These are phyloP conservation scores for Beauveria asiatica DNA, from an alignment of 2,329 filamentous ascomycete genomes.

Conservation along the genomic window DNA sequence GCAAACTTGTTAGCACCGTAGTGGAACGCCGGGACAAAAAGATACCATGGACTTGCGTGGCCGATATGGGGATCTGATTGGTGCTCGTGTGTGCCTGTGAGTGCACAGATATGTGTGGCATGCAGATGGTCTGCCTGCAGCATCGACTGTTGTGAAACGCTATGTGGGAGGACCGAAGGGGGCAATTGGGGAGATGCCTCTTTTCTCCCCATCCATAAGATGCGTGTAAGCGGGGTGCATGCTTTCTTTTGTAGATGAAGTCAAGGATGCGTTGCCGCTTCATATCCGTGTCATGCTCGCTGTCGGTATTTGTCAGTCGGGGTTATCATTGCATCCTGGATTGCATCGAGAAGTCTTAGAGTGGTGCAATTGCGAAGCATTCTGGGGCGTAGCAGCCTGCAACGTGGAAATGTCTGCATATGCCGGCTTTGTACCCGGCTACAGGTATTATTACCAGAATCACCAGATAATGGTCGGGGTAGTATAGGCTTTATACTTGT, in stretches of 20 bases:
- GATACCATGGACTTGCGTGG: no score
- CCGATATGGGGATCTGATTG: not conserved
- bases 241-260: not conserved
- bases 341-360: not conserved
- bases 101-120: not conserved
- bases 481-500: no score
- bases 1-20: not conserved
- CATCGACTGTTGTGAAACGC: not conserved
- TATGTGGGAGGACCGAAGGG: not conserved
- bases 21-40: not conserved
- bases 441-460: no score
- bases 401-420: not conserved
- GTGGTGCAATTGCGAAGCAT: not conserved
- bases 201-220: not conserved
- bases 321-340: no score
- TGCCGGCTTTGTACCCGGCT: not conserved
- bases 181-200: not conserved
- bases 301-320: not conserved
- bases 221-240: not conserved
- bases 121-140: not conserved
- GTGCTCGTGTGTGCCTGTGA: not conserved
- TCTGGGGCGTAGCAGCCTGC: not conserved
- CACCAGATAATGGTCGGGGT: not conserved
- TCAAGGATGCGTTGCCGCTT: not conserved
- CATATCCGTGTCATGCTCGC: not conserved